Conservation (phyloP, 2,329 filamentous ascomycete genomes). For the Pseudonectria buxi region DNA sequence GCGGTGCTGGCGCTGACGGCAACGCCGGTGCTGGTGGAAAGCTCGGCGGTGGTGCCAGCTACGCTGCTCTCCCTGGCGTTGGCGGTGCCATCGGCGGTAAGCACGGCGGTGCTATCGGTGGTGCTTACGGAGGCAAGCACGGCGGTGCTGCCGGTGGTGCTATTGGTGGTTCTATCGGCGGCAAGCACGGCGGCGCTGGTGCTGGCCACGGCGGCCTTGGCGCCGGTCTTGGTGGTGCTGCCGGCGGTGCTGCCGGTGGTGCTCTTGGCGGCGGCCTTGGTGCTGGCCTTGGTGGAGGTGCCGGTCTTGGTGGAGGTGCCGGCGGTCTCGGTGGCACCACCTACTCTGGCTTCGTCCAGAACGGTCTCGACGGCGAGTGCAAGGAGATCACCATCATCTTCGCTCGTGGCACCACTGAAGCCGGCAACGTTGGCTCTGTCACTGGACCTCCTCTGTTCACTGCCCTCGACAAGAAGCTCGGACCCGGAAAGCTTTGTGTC, state of each 20-base stretch:
- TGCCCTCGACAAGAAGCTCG: conserved; percentile 34
- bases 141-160: no score
- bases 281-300: not conserved
- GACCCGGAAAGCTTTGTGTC: conserved; percentile 37
- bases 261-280: no score
- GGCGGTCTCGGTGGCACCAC: not conserved
- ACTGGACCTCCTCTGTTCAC: conserved; percentile 45
- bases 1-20: not conserved
- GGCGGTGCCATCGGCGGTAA: no score
- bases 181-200: no score
- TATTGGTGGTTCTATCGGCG: no score
- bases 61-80: no score
- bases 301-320: not conserved
- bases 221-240: no score
- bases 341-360: conserved; percentile 14
- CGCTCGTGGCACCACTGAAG: conserved; percentile 48
- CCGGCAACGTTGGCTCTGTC: conserved; percentile 43
- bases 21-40: not conserved
- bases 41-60: no score
- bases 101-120: no score
- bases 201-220: no score
- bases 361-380: conserved; percentile 18
- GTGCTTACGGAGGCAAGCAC: no score
- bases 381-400: conserved; percentile 44
- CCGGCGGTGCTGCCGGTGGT: no score